Conservation (phyloP, 257 asterid genomes). For the Solanum sparsipilum region DNA sequence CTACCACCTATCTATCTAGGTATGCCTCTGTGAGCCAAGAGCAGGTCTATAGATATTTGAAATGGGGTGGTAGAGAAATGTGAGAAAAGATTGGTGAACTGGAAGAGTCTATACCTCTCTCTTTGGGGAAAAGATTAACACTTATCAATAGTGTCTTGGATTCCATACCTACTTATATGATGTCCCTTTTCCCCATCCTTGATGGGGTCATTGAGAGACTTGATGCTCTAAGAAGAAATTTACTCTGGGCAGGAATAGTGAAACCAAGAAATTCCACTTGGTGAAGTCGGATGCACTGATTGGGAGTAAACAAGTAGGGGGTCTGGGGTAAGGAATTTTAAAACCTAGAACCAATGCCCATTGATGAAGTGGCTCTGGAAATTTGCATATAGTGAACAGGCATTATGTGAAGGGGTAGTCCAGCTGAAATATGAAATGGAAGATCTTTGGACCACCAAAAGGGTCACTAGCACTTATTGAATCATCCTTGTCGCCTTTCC, state of each 20-base stretch:
- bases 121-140: neutral
- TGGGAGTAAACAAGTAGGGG: neutral
- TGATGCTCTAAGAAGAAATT: neutral
- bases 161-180: neutral
- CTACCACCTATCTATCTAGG: neutral
- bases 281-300: neutral
- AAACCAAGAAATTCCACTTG: neutral
- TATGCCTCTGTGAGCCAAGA: neutral
- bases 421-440: neutral
- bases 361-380: neutral
- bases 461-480: neutral
- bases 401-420: neutral
- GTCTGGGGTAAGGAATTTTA: neutral
- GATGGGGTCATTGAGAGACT: neutral
- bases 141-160: neutral
- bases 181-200: neutral
- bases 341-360: neutral
- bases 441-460: neutral
- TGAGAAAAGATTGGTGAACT: neutral
- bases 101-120: neutral
- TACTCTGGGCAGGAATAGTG: neutral
- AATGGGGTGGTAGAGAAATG: neutral
- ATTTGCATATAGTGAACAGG: neutral
- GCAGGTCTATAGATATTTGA: neutral
- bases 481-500: neutral